Base-by-base conservation (phyloP, 495 filamentous ascomycete species). In the Neurospora hispaniola region DNA sequence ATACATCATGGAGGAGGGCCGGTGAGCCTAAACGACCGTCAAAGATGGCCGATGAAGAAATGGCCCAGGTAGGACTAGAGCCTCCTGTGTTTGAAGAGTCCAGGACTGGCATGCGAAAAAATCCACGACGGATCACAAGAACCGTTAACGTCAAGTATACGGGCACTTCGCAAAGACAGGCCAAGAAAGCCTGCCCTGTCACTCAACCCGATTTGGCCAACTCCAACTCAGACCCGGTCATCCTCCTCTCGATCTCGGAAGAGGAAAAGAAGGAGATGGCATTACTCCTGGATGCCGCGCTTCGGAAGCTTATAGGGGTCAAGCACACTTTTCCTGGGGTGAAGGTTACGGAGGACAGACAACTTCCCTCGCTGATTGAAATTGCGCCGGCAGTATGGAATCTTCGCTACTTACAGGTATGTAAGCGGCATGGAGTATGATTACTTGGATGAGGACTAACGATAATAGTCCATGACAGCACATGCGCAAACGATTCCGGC, bases 371-470 rank as follows among this genome's bases (percentile, higher is more conserved):
- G 5, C 69, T 85, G n/a, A 78, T 84, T 2, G 80, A 82, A 7
- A 74, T 85, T 54, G 84, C 84, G 8, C 84, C 84, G 27, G 78
- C 80, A 69, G 81, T 85, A 6, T 85, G 83, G 82, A 82, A 85
- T 70, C 76, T 81, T 39, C 78, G 73, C 6, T 84, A 85, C 73
- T 78, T 83, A 4, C 77, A 81, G 78, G 84, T 80, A 72, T 74
- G 73, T 27, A 16, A 14, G n/a, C 40, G 70, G 11, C 8, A 10
- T 59, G 27, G 12, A 35, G 14, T 35, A 2, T 5, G 14, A 3
- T 7, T 8, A 35, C 5, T 4, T 66, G 14, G 27, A 18, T 35
- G 66, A 5, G 8, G 69, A 27, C 75, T 75, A 71, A 72, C 73
- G 35, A 68, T 10, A 6, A 16, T 72, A 74, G 75, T 75, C 75